phyloP scores from a whole-genome alignment of 164 flowering plant species.

The Vitis cinerea region DNA sequence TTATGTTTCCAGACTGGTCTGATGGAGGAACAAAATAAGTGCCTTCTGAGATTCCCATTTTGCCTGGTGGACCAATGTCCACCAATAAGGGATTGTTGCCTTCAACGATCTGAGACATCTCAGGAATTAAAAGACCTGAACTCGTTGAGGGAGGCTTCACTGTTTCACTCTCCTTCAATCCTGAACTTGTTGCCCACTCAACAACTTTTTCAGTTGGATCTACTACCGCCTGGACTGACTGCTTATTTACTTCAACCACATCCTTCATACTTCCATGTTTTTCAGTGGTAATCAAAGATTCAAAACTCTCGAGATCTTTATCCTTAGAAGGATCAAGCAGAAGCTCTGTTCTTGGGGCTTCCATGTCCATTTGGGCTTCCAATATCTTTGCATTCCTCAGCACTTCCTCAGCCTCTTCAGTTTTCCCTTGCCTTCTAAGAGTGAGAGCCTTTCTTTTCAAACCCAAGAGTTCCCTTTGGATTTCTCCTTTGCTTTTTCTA shows the following conservation, averaged over 20 bases:
- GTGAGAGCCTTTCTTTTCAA: constrained; percentile 37
- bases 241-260: constrained; percentile 7
- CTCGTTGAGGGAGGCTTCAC: constrained; percentile 4
- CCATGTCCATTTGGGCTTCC: constrained; percentile 29
- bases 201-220: constrained; percentile 5
- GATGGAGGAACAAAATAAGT: constrained; percentile 8
- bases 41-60: constrained; percentile 7
- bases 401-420: constrained; percentile 33
- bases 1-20: constrained; percentile 10
- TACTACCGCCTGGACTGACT: not conserved
- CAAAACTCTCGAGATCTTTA: constrained; percentile 1
- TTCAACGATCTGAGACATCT: constrained; percentile 9
- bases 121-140: constrained; percentile 2
- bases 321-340: constrained; percentile 4
- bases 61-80: constrained; percentile 2
- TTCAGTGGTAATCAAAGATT: constrained; percentile 4
- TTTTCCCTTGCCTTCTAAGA: constrained; percentile 32
- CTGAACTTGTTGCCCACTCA: not conserved
- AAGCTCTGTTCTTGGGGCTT: constrained; percentile 13
- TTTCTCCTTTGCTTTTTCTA: constrained; percentile 26
- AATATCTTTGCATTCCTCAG: constrained; percentile 27
- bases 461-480: constrained; percentile 34
- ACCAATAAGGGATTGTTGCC: constrained; percentile 3
- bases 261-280: not conserved
- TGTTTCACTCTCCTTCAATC: constrained; percentile 8